Conservation (phyloP, 352 stramenopile species). For the Pythium oligandrum region DNA sequence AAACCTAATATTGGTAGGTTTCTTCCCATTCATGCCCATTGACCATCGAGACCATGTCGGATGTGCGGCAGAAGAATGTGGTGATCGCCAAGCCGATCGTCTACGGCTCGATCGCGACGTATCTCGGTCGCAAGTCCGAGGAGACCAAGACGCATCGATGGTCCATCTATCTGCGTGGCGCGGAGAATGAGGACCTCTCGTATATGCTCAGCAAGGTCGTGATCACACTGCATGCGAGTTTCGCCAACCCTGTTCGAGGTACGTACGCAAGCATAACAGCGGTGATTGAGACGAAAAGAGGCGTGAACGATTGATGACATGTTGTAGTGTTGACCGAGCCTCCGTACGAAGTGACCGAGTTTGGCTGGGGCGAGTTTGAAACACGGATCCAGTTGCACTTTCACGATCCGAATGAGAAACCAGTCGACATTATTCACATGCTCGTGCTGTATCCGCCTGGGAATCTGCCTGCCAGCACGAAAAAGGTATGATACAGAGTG, state of each 20-base stretch:
- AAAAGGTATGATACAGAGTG: slow-evolving; percentile 37
- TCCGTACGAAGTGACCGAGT: slow-evolving; percentile 96
- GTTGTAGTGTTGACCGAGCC: slow-evolving; percentile 54
- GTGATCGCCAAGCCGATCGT: slow-evolving; percentile 92
- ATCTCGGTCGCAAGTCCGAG: slow-evolving; percentile 89
- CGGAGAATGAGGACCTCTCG: slow-evolving; percentile 92
- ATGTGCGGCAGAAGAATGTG: slow-evolving; percentile 71
- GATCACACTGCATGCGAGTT: slow-evolving; percentile 96
- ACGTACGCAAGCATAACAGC: not conserved
- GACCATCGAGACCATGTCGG: slow-evolving; percentile 37
- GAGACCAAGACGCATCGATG: slow-evolving; percentile 94
- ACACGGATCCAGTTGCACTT: slow-evolving; percentile 95
- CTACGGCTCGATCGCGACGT: slow-evolving; percentile 93
- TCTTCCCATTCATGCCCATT: no score
- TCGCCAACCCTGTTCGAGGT: slow-evolving; percentile 91
- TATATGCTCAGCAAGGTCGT: slow-evolving; percentile 96
- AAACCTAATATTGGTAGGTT: no score
- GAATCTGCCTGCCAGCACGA: slow-evolving; percentile 85
- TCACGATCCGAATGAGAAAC: slow-evolving; percentile 91
- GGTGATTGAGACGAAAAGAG: no score
- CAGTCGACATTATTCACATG: slow-evolving; percentile 89
- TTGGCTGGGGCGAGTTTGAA: slow-evolving; percentile 98
- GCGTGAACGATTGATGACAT: not conserved
- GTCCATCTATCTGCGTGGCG: slow-evolving; percentile 93
- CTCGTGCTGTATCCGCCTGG: slow-evolving; percentile 79